Percentiles rank a stretch among this genome's conserved stretches.
Evolutionary conservation across 129 eudicot genomes (phyloP).

Genomic region (Mikania micrantha): DNA sequence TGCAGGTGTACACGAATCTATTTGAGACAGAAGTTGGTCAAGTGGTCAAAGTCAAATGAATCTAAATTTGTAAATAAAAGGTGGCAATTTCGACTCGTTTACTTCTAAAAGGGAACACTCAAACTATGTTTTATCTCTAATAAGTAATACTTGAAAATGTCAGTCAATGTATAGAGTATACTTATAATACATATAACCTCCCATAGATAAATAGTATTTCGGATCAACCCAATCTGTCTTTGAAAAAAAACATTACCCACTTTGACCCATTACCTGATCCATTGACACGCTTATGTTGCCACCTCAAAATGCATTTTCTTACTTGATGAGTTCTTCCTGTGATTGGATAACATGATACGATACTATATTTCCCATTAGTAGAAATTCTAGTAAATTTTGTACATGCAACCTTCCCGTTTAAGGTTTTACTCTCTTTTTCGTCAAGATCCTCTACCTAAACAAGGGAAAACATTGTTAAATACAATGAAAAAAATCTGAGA

Average conservation of each 20-base stretch:
- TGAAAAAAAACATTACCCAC: neutral
- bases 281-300: neutral
- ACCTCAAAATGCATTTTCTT: constrained; percentile 9
- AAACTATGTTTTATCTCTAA: neutral
- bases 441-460: constrained; percentile 42
- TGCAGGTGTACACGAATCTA: constrained; percentile 95
- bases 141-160: neutral
- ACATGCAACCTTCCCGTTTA: constrained; percentile 83
- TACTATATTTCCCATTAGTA: constrained; percentile 77
- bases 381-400: constrained; percentile 75
- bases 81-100: neutral
- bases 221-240: neutral
- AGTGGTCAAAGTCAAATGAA: neutral
- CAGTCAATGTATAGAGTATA: neutral
- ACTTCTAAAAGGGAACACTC: neutral
- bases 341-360: constrained; percentile 83
- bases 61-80: neutral
- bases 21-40: constrained; percentile 2
- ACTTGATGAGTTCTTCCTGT: constrained; percentile 99
- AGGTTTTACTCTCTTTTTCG: constrained; percentile 18
- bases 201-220: neutral
- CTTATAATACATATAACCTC: neutral
- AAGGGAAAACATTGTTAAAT: neutral
- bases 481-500: neutral
- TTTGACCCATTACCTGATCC: neutral